phyloP scores from a whole-genome alignment of 768 basidiomycete genomes.

The Pisolithus sp. region DNA sequence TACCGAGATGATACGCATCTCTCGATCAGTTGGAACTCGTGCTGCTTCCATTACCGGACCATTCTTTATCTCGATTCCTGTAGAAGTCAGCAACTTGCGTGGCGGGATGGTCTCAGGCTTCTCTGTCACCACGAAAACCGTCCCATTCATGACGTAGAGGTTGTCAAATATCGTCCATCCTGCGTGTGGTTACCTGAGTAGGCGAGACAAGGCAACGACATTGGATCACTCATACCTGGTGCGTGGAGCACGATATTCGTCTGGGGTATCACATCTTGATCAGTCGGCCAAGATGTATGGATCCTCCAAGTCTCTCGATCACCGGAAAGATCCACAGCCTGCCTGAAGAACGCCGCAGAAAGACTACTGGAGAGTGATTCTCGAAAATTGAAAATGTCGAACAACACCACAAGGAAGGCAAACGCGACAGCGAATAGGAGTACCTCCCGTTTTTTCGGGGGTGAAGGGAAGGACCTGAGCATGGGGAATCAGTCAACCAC shows the following conservation, averaged over 20 bases:
- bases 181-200: constrained; percentile 20
- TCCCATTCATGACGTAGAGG: constrained; percentile 76
- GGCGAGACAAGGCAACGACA: neutral
- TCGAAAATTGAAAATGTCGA: neutral
- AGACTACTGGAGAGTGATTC: constrained; percentile 4
- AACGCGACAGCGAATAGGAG: neutral
- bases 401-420: neutral
- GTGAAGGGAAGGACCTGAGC: neutral
- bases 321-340: constrained; percentile 9
- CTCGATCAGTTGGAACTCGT: constrained; percentile 70
- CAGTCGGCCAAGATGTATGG: constrained; percentile 33
- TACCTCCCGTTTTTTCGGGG: neutral
- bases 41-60: constrained; percentile 45
- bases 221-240: constrained; percentile 43
- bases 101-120: constrained; percentile 61
- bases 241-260: constrained; percentile 72
- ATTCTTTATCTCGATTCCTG: constrained; percentile 53
- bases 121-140: constrained; percentile 76
- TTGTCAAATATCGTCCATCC: constrained; percentile 90
- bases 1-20: constrained; percentile 71
- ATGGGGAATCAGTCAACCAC: neutral
- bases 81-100: constrained; percentile 62
- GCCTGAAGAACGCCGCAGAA: neutral
- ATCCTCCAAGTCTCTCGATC: constrained; percentile 25
- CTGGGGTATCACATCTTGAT: constrained; percentile 34